Evolutionary conservation across 1,284 basidiomycete genomes (phyloP).

Genomic region (Ceratobasidium sp.): DNA sequence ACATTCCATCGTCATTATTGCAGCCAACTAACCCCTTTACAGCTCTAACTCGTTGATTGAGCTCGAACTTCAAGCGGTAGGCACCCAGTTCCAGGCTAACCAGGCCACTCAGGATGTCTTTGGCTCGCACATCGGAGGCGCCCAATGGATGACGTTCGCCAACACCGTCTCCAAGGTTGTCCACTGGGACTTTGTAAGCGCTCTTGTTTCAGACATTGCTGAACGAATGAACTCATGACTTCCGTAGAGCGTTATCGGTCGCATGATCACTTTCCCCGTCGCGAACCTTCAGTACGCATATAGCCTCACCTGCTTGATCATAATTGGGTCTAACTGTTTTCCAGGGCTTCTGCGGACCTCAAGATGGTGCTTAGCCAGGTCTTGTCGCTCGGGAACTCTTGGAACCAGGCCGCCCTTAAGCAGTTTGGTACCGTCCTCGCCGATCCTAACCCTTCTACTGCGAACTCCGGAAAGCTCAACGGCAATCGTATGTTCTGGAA

Average conservation of each 20-base stretch:
- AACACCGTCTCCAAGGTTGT: slow-evolving; percentile 46
- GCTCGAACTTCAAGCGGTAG: slow-evolving; percentile 47
- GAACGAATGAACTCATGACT: background rate
- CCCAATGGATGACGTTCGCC: slow-evolving; percentile 47
- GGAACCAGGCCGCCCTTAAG: slow-evolving; percentile 52
- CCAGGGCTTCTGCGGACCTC: slow-evolving; percentile 46
- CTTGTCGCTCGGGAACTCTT: slow-evolving; percentile 34
- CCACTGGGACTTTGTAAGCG: slow-evolving; percentile 50
- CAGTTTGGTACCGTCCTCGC: slow-evolving; percentile 52
- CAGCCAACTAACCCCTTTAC: background rate
- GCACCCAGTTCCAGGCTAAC: slow-evolving; percentile 43
- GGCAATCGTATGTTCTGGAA: slow-evolving; percentile 77
- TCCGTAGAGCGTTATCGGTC: slow-evolving; percentile 43
- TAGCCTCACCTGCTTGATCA: background rate
- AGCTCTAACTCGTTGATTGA: slow-evolving; percentile 44
- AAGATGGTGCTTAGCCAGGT: slow-evolving; percentile 46
- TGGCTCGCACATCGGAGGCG: slow-evolving; percentile 15
- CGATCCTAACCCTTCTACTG: slow-evolving; percentile 57
- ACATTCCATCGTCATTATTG: background rate
- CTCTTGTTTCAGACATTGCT: background rate
- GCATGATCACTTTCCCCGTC: slow-evolving; percentile 47
- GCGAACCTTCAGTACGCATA: slow-evolving; percentile 46
- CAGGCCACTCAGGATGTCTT: slow-evolving; percentile 13
- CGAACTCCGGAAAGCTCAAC: slow-evolving; percentile 69
- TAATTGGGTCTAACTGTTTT: background rate